Base-by-base conservation (phyloP, 352 stramenopile species). In the Phytophthora litchii region DNA sequence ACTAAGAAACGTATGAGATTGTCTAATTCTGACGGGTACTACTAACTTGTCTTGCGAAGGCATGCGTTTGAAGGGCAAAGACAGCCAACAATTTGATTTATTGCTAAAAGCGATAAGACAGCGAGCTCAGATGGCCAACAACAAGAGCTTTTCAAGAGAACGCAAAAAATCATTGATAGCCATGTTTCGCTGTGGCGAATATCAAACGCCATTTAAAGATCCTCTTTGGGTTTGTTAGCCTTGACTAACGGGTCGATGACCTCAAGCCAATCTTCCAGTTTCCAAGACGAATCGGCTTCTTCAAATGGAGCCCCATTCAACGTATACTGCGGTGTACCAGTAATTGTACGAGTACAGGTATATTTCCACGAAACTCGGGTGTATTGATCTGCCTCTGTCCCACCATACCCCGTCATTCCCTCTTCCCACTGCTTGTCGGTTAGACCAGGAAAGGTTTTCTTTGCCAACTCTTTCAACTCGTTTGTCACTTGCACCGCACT, bases 271-370 rank as follows among this genome's bases (percentile, higher is more conserved):
- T 91, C 72, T 4, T 86, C 70, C 11, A 71, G 40, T 25, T 58
- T 76, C 83, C 83, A 93, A 0, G 67, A 65, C 13, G 83, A 74
- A 54, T 86, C 81, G 3, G 82, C 79, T 19, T 90, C 76, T 23
- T 67, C 48, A 43, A 72, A 72, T 35, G 64, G 53, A 41, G 91
- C 82, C 29, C 83, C 82, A 36, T 94, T 94, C 55, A 94, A 67
- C n/a, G 60, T 85, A 62, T 94, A 94, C 58, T 86, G 60, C 20
- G 84, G 84, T 19, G 84, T 94, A 14, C 82, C 84, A 29, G 84
- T 80, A 42, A 86, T 71, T 20, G 67, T 76, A 11, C 84, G 76
- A 9, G 84, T 79, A 54, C 82, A 91, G 21, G 76, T 60, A 53
- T 92, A 91, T 52, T 94, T 91, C 84, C 84, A 94, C 16, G 75